These are phyloP conservation scores for Clarireedia paspali DNA, from an alignment of 2,329 filamentous ascomycete genomes.

Conservation along the genomic window DNA sequence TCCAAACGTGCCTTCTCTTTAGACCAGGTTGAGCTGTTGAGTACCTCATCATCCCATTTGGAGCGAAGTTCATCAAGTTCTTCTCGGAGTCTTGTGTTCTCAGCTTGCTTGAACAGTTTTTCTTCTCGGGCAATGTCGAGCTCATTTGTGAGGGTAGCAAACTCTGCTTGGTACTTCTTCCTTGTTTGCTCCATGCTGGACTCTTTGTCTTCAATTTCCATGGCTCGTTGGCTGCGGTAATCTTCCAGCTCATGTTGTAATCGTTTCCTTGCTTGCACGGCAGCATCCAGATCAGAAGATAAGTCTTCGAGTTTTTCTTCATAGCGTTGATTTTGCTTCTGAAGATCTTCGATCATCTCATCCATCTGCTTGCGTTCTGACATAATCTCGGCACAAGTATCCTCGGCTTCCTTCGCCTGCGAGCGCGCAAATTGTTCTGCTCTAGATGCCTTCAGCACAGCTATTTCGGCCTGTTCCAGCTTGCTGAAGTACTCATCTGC, in stretches of 20 bases:
- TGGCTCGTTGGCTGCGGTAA: conserved; percentile 88
- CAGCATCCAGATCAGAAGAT: conserved; percentile 79
- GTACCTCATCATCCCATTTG: conserved; percentile 97
- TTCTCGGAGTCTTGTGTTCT: conserved; percentile 83
- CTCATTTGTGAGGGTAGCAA: conserved; percentile 82
- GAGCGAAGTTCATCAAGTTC: conserved; percentile 90
- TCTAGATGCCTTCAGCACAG: conserved; percentile 82
- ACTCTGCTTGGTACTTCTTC: conserved; percentile 94
- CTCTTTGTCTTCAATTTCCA: conserved; percentile 96
- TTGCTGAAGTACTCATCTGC: conserved; percentile 97
- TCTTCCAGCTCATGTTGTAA: conserved; percentile 97
- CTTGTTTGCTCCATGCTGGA: conserved; percentile 92
- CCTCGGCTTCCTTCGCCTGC: conserved; percentile 84
- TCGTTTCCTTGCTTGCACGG: conserved; percentile 82
- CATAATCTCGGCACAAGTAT: conserved; percentile 83
- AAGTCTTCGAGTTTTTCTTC: conserved; percentile 90
- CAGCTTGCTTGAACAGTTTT: conserved; percentile 73
- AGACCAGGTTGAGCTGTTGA: conserved; percentile 96
- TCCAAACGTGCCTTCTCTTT: conserved; percentile 95
- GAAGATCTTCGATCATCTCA: conserved; percentile 76
- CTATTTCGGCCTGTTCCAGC: conserved; percentile 92
- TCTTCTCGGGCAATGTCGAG: conserved; percentile 91
- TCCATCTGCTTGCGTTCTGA: conserved; percentile 90
- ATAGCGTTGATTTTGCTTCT: conserved; percentile 79
- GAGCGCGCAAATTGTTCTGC: conserved; percentile 92